Conservation (phyloP, 495 filamentous ascomycete species). For the Podospora pseudoanserina region DNA sequence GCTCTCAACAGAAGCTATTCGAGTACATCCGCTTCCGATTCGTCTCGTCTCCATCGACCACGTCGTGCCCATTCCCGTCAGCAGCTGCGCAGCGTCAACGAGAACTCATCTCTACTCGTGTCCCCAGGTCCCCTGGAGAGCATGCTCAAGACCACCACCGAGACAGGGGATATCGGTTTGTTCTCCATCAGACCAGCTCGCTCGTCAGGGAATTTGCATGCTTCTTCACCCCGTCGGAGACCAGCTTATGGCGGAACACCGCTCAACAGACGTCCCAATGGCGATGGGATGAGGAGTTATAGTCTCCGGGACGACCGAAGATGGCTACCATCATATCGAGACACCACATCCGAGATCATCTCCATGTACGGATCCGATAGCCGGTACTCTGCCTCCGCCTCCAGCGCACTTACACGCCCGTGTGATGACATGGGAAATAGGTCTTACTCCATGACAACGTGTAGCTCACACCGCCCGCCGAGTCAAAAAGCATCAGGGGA, state of each 20-base stretch:
- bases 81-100: conserved; percentile 38
- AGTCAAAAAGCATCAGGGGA: conserved; percentile 53
- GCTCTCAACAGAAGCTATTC: conserved; percentile 36
- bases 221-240: conserved; percentile 17
- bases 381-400: conserved; percentile 35
- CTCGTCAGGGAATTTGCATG: conserved; percentile 31
- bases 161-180: conserved; percentile 63
- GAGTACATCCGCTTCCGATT: conserved; percentile 25
- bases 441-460: conserved; percentile 59
- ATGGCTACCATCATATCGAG: conserved; percentile 41
- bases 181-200: conserved; percentile 55
- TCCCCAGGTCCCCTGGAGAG: conserved; percentile 50
- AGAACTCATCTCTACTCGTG: conserved; percentile 35
- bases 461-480: conserved; percentile 47
- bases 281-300: conserved; percentile 8
- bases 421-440: conserved; percentile 43
- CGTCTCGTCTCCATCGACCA: background rate
- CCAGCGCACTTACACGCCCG: conserved; percentile 36
- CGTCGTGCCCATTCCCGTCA: conserved; percentile 15
- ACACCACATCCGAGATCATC: conserved; percentile 43
- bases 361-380: conserved; percentile 49
- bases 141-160: conserved; percentile 69
- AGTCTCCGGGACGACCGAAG: conserved; percentile 28
- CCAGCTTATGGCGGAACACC: conserved; percentile 11
- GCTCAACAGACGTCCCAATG: background rate